A percentile compares a stretch with the other conserved stretches of the same genome.
Evolutionary conservation across 1,284 basidiomycete species (phyloP).

Genomic region (Rhodotorula mucilaginosa): DNA sequence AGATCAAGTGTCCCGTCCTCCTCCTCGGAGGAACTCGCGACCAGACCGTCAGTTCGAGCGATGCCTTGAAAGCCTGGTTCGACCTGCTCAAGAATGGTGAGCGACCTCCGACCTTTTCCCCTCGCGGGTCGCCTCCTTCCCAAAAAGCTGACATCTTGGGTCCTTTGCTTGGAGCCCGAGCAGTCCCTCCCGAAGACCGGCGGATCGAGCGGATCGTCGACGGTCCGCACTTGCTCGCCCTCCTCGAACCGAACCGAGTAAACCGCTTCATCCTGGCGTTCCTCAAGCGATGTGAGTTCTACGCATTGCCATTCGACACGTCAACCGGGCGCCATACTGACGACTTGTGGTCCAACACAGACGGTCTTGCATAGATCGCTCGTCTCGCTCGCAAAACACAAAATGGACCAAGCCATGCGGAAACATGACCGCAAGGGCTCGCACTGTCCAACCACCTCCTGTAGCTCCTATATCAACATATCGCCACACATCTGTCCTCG

Average conservation of each 20-base stretch:
- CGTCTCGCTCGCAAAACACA: too few species aligned
- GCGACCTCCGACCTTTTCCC: too few species aligned
- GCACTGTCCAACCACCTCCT: too few species aligned
- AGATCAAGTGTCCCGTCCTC: conserved; percentile 9
- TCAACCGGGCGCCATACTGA: neutral
- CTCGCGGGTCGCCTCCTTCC: too few species aligned
- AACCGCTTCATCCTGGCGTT: conserved; percentile 20
- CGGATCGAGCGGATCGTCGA: conserved; percentile 18
- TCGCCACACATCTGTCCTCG: too few species aligned
- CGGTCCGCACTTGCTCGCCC: conserved; percentile 17
- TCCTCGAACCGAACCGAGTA: conserved; percentile 20
- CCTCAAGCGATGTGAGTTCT: conserved; percentile 15
- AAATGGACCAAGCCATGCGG: too few species aligned
- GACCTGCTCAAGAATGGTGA: conserved; percentile 12
- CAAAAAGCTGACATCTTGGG: neutral
- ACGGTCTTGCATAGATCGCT: too few species aligned
- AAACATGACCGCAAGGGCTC: too few species aligned
- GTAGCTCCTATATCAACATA: too few species aligned
- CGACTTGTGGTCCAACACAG: neutral
- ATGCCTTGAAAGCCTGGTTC: conserved; percentile 18
- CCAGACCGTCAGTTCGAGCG: conserved; percentile 12
- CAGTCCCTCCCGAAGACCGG: conserved; percentile 8
- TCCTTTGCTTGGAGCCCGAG: neutral
- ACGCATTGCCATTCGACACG: neutral
- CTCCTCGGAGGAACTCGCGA: conserved; percentile 21